phyloP scores from a whole-genome alignment of 352 stramenopile species.

The Phytophthora colocasiae region DNA sequence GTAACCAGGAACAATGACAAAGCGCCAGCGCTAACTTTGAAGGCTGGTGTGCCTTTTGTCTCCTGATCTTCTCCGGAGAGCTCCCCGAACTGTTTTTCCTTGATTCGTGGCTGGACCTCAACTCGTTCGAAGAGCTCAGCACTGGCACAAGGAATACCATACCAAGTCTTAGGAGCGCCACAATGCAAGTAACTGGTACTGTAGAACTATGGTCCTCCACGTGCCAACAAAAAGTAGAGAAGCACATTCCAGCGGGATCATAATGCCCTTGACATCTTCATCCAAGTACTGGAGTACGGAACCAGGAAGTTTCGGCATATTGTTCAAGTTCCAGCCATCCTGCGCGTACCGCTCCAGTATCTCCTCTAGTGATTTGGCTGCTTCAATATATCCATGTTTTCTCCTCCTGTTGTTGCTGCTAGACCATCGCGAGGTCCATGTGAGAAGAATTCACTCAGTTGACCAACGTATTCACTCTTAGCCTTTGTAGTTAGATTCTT shows the following conservation, averaged over 20 bases:
- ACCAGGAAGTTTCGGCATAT: constrained; percentile 94
- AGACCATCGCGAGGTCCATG: constrained; percentile 32
- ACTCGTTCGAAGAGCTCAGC: constrained; percentile 93
- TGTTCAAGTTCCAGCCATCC: constrained; percentile 99
- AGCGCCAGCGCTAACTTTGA: neutral
- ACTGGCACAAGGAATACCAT: constrained; percentile 94
- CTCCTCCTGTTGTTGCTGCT: constrained; percentile 21
- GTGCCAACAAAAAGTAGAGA: constrained; percentile 99
- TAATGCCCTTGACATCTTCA: constrained; percentile 98
- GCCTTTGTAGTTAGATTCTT: constrained; percentile 52
- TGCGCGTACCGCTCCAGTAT: constrained; percentile 77
- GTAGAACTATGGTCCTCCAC: constrained; percentile 99
- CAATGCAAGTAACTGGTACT: constrained; percentile 99
- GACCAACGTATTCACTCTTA: too few relatives aligned
- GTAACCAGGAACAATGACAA: constrained; percentile 2
- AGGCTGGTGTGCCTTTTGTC: too few relatives aligned
- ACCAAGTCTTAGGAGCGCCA: constrained; percentile 98
- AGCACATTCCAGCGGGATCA: constrained; percentile 99
- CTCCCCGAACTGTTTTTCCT: too few relatives aligned
- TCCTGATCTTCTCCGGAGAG: too few relatives aligned
- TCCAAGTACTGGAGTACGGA: constrained; percentile 98
- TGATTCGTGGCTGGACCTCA: too few relatives aligned
- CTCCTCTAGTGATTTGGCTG: constrained; percentile 48
- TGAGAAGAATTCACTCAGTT: too few relatives aligned
- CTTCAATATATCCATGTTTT: constrained; percentile 22